A percentile compares a stretch with the other conserved stretches of the same genome.
Evolutionary conservation across 352 stramenopile genomes (phyloP).

Genomic region (Phytophthora pluvialis): DNA sequence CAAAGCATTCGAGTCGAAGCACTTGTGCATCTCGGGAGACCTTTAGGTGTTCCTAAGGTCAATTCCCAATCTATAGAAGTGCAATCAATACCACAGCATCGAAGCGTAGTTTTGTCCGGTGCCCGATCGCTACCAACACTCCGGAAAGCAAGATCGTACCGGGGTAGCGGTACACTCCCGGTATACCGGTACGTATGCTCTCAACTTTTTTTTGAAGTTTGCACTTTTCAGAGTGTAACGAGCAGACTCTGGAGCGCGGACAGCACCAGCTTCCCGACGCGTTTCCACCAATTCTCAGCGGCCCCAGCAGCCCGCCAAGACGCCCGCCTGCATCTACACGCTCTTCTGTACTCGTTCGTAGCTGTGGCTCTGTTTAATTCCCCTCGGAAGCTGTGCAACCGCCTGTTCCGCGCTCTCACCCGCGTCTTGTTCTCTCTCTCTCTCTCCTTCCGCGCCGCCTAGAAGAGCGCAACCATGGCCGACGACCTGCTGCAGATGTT

Average conservation of each 20-base stretch:
- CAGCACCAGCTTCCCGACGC: conserved; percentile 9
- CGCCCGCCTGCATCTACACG: not conserved
- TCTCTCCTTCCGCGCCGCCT: not conserved
- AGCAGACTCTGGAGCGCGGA: conserved; percentile 6
- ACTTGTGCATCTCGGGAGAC: no score
- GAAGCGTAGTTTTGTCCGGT: not conserved
- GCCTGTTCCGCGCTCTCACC: not conserved
- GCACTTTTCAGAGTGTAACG: not conserved
- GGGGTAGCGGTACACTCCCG: not conserved
- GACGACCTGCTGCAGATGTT: conserved; percentile 89
- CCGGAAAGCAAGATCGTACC: no score
- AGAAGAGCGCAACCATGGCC: conserved; percentile 46
- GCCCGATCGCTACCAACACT: no score
- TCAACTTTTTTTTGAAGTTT: conserved; percentile 21
- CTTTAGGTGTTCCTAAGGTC: no score
- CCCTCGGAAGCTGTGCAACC: not conserved
- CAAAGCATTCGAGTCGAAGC: no score
- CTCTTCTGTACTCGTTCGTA: conserved; percentile 15
- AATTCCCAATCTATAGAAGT: no score
- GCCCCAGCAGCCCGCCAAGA: not conserved
- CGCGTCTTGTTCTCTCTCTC: not conserved
- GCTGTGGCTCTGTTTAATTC: not conserved
- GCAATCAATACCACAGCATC: not conserved
- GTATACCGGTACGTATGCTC: conserved; percentile 1
- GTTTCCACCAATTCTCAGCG: conserved; percentile 6